Base-by-base conservation (phyloP, 2,329 filamentous ascomycete genomes). In the Trichoderma lentiforme region DNA sequence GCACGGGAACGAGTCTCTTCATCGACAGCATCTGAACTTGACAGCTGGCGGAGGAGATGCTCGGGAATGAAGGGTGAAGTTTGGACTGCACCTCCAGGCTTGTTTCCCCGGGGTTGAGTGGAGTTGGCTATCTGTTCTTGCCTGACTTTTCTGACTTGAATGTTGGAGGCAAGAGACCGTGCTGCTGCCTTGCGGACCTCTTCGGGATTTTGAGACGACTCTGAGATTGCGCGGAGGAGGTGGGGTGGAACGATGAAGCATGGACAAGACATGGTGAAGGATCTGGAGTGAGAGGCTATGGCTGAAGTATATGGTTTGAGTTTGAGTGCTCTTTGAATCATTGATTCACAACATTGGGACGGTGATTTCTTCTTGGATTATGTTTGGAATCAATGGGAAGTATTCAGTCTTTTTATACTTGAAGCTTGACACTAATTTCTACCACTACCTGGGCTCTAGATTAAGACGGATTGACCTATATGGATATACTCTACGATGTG, bases 161-260 rank as follows among this genome's bases (percentile, higher is more conserved):
- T 24, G 3, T 61, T n/a, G 15, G 32, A n/a, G 14, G 12, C 32
- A 3, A 61, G 58, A 6, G 58, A 61, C 2, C 4, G 28, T 6
- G 30, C 58, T 24, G 84, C 84, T 6, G 80, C 78, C 26, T 80
- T 72, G 26, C 83, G 81, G 43, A 82, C 76, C 3, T 76, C 72
- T 2, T 82, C 78, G 2, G 81, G 77, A 39, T 84, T 84, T 72
- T 74, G 72, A 2, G 79, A 74, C 32, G 81, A 82, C 61, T 83
- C 78, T 36, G 82, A 82, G 64, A 86, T 84, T 69, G 80, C 80
- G 36, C 76, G 78, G 26, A 86, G 80, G 12, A 86, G 79, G 71
- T 86, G 83, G 21, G 85, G 84, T 26, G 84, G 84, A 4, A 86
- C 81, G 71, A 85, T 81, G 72, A 78, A 82, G 76, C 83, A 85